phyloP scores from a whole-genome alignment of 2,329 filamentous ascomycete species.

The Exophiala mesophila region DNA sequence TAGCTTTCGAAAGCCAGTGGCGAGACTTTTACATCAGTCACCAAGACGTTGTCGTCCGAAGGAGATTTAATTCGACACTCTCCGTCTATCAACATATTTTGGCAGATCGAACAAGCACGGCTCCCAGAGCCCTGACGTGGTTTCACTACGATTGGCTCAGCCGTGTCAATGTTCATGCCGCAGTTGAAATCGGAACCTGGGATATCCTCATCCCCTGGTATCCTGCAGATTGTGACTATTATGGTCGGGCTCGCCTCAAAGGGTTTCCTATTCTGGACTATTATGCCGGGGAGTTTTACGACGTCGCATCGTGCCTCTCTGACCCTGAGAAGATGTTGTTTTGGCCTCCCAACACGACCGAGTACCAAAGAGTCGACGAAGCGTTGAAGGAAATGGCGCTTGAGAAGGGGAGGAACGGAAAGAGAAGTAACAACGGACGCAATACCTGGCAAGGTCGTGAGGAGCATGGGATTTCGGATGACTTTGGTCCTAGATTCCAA shows the following conservation, averaged over 20 bases:
- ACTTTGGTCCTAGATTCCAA: too few relatives aligned
- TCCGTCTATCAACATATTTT: slow-evolving; percentile 16
- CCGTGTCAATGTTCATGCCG: slow-evolving; percentile 51
- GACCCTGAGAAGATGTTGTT: too few relatives aligned
- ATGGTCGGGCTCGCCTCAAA: slow-evolving; percentile 45
- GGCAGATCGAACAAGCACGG: slow-evolving; percentile 1
- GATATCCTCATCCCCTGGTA: slow-evolving; percentile 57
- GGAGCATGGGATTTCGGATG: too few relatives aligned
- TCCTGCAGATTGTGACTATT: slow-evolving; percentile 54
- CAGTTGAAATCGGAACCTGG: slow-evolving; percentile 51
- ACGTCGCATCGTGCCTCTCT: background rate
- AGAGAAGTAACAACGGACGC: too few relatives aligned
- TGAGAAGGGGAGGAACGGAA: too few relatives aligned
- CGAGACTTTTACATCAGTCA: slow-evolving; percentile 54
- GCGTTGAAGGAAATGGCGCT: too few relatives aligned
- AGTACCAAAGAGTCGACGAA: too few relatives aligned
- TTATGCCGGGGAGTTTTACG: background rate
- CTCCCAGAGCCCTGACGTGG: slow-evolving; percentile 50
- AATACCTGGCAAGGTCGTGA: too few relatives aligned
- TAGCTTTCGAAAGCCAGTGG: slow-evolving; percentile 43
- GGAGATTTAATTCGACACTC: background rate
- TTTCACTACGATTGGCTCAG: slow-evolving; percentile 57
- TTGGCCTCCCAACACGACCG: too few relatives aligned
- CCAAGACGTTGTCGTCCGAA: slow-evolving; percentile 47
- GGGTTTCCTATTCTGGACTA: slow-evolving; percentile 40